phyloP scores from a whole-genome alignment of 2,329 filamentous ascomycete species.

The Xylariaceae sp. region DNA sequence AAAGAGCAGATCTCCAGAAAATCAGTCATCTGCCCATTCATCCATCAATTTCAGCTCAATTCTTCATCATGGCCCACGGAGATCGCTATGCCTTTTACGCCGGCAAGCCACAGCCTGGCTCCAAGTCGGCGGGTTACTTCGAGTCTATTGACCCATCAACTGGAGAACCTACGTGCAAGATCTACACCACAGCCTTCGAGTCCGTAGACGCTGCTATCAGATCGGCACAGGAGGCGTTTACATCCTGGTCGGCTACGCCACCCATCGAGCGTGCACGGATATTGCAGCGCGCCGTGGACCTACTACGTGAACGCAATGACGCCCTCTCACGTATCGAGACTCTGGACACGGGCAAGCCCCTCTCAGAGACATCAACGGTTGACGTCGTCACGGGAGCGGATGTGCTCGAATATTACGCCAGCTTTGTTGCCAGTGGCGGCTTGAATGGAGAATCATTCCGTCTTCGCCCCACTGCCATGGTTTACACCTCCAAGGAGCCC shows the following conservation, averaged over 20 bases:
- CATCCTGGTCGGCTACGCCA: conserved; percentile 69
- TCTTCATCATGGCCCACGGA: conserved; percentile 22
- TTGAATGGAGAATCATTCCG: conserved; percentile 75
- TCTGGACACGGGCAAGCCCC: conserved; percentile 80
- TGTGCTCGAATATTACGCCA: conserved; percentile 81
- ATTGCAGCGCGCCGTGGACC: conserved; percentile 66
- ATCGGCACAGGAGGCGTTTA: conserved; percentile 67
- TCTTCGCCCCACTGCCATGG: conserved; percentile 69
- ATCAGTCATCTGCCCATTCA: neutral
- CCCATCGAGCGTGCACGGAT: conserved; percentile 71
- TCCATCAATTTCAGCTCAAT: conserved; percentile 3
- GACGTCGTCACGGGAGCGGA: conserved; percentile 80
- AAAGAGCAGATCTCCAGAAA: neutral
- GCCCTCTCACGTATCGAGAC: conserved; percentile 75
- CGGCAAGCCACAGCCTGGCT: conserved; percentile 60
- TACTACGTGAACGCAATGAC: conserved; percentile 73
- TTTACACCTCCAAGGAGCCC: conserved; percentile 76
- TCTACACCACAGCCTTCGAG: conserved; percentile 61
- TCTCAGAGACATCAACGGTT: conserved; percentile 75
- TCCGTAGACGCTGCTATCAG: conserved; percentile 68
- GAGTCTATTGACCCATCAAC: conserved; percentile 70
- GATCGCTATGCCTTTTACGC: conserved; percentile 68
- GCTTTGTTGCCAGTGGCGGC: conserved; percentile 69
- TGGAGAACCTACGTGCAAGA: conserved; percentile 60
- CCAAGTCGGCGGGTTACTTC: conserved; percentile 58